Evolutionary conservation across 257 asterid genomes (phyloP), one percentile per base, ranked within the genome.

Genomic region (Nicotiana sylvestris): DNA sequence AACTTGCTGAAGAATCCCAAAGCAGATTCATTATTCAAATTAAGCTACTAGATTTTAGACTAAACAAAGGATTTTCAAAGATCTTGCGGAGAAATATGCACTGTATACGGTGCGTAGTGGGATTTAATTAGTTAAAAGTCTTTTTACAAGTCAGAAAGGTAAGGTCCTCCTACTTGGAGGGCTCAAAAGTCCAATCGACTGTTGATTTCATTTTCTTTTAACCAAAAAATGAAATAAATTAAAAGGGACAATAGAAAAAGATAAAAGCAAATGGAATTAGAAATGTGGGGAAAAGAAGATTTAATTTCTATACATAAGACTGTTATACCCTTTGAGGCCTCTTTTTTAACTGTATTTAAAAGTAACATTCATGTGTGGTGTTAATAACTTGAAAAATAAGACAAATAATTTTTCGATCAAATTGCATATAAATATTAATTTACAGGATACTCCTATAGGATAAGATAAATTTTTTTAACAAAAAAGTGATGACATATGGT

Each of bases 1-100:
- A 55, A 33, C 80, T 16, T 49, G 55, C 9, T 69, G n/a, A 65
- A 68, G 80, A 67, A 81, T 81, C 43, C 32, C 84, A 53, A 68
- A 81, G 43, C 43, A 66, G 80, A 81, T 68, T 67, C 67, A 32
- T 8, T 66, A 53, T 37, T 67, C 84, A 68, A 81, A 57, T 32
- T 21, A 53, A 67, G 3, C 3, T 43, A 39, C 0, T 21, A 29
- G 27, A 58, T n/a, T 58, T 58, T 58, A 1, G 25, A 72, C 37
- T n/a, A 2, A 21, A n/a, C 5, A n/a, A 58, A 62, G 46, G 8
- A 2, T 43, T 70, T 58, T 17, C 1, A 2, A 10, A 12, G 0
- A 10, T 70, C 21, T 10, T 10, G 33, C 21, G n/a, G 78, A n/a
- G 6, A 43, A 39, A 21, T 43, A 10, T 70, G 35, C 6, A 43